Evolutionary conservation across 345 rosid species (phyloP).

Genomic region (Aquilaria sinensis): DNA sequence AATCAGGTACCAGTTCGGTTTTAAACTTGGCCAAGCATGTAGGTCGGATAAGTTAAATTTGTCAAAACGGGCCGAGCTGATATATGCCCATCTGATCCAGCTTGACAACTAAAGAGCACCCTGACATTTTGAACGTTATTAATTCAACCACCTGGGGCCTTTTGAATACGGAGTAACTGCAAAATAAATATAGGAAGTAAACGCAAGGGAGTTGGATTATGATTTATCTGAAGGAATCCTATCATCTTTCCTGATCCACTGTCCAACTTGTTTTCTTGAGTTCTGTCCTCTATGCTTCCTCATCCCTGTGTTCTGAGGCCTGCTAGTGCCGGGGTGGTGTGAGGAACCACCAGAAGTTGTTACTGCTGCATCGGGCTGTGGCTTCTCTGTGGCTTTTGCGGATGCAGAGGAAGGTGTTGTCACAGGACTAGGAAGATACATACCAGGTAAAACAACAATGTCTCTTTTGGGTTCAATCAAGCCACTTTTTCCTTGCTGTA

Average conservation of each 20-base stretch:
- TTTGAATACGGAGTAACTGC: too few relatives aligned
- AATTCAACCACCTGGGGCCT: too few relatives aligned
- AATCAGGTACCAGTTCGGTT: too few relatives aligned
- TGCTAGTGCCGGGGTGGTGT: constrained; percentile 20
- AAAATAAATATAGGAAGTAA: too few relatives aligned
- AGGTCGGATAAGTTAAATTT: too few relatives aligned
- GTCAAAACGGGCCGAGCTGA: too few relatives aligned
- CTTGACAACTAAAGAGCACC: too few relatives aligned
- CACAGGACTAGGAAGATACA: constrained; percentile 55
- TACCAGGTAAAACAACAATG: constrained; percentile 57
- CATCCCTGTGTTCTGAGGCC: constrained; percentile 16
- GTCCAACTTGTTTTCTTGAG: constrained; percentile 26
- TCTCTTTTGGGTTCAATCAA: constrained; percentile 56
- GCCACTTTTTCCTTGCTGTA: constrained; percentile 63
- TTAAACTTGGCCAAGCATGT: too few relatives aligned
- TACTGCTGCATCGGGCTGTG: constrained; percentile 21
- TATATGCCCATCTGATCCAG: too few relatives aligned
- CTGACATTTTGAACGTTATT: too few relatives aligned
- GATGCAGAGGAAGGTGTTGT: constrained; percentile 15
- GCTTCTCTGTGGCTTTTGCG: constrained; percentile 32
- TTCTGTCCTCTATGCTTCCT: constrained; percentile 25
- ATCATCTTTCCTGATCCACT: constrained; percentile 41
- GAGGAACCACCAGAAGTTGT: constrained; percentile 28
- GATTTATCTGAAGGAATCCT: constrained; percentile 16
- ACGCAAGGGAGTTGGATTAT: neutral